Percentiles rank a stretch among this genome's conserved stretches.
Conservation (phyloP, 768 basidiomycete genomes). For the Hygrophorus pudorinus region DNA sequence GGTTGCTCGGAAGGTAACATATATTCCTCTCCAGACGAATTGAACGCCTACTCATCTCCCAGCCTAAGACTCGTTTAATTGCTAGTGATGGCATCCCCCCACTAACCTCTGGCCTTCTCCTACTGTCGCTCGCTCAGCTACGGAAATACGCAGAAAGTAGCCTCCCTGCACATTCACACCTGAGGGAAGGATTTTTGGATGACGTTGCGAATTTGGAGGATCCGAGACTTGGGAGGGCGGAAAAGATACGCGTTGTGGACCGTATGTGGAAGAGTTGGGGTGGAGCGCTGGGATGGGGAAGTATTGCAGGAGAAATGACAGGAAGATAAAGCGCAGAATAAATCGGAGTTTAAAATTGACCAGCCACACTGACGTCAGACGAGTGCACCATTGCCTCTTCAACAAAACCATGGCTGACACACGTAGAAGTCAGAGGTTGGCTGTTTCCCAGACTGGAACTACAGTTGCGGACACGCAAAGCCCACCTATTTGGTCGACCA, state of each 20-base stretch:
- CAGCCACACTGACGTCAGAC: no score
- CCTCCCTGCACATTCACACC: conserved; percentile 47
- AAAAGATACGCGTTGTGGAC: conserved; percentile 71
- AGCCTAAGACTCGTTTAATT: conserved; percentile 18
- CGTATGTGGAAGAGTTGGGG: conserved; percentile 91
- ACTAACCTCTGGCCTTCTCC: conserved; percentile 61
- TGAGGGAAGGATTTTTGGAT: conserved; percentile 74
- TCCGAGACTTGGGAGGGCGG: conserved; percentile 50
- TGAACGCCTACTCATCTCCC: conserved; percentile 55
- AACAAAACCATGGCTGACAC: no score
- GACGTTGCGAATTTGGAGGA: conserved; percentile 81
- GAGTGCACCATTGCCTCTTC: no score
- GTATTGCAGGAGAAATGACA: neutral
- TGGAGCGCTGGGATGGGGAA: conserved; percentile 48
- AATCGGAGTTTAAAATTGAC: no score
- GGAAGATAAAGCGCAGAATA: no score
- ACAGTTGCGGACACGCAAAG: no score
- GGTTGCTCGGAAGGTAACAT: conserved; percentile 1
- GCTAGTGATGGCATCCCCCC: conserved; percentile 20
- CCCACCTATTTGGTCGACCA: no score
- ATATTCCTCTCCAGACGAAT: conserved; percentile 31
- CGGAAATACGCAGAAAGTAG: conserved; percentile 50
- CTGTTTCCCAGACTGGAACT: no score
- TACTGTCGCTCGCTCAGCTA: conserved; percentile 60
- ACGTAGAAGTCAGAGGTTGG: no score